Evolutionary conservation across 768 basidiomycete species (phyloP).

Genomic region (Leccinum uliginosum): DNA sequence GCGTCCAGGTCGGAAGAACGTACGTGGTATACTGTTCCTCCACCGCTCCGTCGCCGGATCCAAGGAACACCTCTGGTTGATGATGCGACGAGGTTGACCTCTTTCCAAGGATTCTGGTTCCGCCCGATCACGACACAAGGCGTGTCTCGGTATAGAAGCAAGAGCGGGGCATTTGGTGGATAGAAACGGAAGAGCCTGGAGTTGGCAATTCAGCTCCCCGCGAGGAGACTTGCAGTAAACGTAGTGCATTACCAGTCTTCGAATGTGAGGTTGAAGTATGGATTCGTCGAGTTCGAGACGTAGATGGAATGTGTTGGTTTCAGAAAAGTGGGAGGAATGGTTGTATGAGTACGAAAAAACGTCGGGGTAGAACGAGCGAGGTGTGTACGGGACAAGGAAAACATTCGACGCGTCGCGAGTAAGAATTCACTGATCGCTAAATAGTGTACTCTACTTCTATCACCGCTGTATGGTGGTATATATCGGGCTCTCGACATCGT

Average conservation of each 20-base stretch:
- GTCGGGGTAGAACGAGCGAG: not conserved
- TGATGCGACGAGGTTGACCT: conserved; percentile 73
- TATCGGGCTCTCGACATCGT: conserved; percentile 84
- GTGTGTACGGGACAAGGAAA: conserved; percentile 25
- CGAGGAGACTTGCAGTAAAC: conserved; percentile 27
- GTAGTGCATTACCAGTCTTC: conserved; percentile 73
- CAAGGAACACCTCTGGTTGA: conserved; percentile 57
- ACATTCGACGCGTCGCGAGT: conserved; percentile 20
- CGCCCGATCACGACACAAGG: conserved; percentile 93
- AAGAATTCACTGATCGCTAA: too few species aligned
- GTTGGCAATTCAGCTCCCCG: conserved; percentile 12
- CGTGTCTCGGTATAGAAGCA: conserved; percentile 82
- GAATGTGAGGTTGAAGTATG: conserved; percentile 85
- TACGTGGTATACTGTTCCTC: conserved; percentile 96
- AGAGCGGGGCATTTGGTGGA: conserved; percentile 57
- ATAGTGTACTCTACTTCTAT: conserved; percentile 28
- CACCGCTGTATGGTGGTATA: conserved; percentile 84
- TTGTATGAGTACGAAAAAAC: too few species aligned
- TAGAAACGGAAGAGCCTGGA: conserved; percentile 79
- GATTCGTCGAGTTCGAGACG: conserved; percentile 72
- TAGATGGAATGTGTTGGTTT: conserved; percentile 52
- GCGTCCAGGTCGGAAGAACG: conserved; percentile 27
- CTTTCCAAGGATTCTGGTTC: conserved; percentile 99
- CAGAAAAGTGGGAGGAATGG: conserved; percentile 15
- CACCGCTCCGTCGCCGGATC: conserved; percentile 83